phyloP scores from a whole-genome alignment of 2,329 filamentous ascomycete genomes.

The Kalmusia sp. region DNA sequence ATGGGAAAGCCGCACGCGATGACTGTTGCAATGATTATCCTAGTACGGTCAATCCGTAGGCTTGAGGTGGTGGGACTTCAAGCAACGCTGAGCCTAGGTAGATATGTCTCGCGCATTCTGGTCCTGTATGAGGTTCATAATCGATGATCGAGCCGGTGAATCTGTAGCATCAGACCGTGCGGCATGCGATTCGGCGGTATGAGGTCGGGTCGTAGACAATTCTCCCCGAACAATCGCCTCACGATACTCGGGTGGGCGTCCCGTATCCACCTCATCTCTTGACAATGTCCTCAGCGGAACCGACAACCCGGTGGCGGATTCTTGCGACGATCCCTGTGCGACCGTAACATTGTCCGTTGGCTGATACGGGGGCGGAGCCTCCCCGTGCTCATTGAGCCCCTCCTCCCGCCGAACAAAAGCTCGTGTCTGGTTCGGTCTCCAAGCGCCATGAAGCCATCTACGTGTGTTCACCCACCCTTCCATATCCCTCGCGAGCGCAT shows the following conservation, averaged over 20 bases:
- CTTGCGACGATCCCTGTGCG: conserved; percentile 7
- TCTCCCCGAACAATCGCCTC: conserved; percentile 17
- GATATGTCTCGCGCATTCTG: not conserved
- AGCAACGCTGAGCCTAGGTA: too few species aligned
- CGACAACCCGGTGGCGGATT: conserved; percentile 20
- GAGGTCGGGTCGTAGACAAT: conserved; percentile 1
- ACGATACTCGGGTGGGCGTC: conserved; percentile 49
- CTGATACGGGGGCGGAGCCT: conserved; percentile 70
- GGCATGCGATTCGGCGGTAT: conserved; percentile 7
- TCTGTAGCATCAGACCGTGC: conserved; percentile 7
- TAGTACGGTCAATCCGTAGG: too few species aligned
- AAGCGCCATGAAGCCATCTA: conserved; percentile 37
- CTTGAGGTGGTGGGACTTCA: too few species aligned
- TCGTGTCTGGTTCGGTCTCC: conserved; percentile 25
- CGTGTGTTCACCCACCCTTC: conserved; percentile 42
- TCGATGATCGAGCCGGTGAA: conserved; percentile 8
- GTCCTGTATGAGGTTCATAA: conserved; percentile 8
- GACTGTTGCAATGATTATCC: too few species aligned
- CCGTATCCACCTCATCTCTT: conserved; percentile 41
- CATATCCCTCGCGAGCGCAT: conserved; percentile 45
- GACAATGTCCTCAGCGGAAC: conserved; percentile 50
- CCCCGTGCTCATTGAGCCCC: conserved; percentile 68
- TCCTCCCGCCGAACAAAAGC: conserved; percentile 52
- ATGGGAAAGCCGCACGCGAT: too few species aligned
- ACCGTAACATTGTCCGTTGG: conserved; percentile 36